phyloP scores from a whole-genome alignment of 257 asterid genomes.

The Solanum virginianum region DNA sequence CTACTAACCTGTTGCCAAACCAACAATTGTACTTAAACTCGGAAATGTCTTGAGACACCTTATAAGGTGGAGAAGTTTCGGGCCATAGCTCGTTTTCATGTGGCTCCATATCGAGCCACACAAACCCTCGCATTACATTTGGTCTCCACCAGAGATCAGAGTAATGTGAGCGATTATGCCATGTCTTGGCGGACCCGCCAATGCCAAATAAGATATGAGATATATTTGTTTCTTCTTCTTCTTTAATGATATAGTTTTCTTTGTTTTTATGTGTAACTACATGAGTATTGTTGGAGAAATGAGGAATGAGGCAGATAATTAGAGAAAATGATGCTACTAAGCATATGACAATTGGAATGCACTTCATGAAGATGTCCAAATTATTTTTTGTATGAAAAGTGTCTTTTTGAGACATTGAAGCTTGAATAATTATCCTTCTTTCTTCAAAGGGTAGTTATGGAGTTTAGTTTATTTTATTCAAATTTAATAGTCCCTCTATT shows the following conservation, averaged over 20 bases:
- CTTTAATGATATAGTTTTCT: not conserved
- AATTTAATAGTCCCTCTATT: not conserved
- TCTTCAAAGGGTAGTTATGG: not conserved
- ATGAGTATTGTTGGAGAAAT: not conserved
- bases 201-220: not conserved
- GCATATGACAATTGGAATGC: not conserved
- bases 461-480: no score
- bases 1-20: not conserved
- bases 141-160: not conserved
- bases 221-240: not conserved
- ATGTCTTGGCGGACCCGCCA: not conserved
- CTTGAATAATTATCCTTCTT: not conserved
- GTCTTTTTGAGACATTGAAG: not conserved
- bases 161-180: not conserved
- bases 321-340: not conserved
- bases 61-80: not conserved
- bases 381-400: not conserved
- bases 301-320: not conserved
- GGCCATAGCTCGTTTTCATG: not conserved
- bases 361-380: not conserved
- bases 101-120: not conserved
- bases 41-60: not conserved
- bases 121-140: no score
- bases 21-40: not conserved
- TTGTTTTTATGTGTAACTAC: not conserved